Evolutionary conservation across 805 yeast species (phyloP), one percentile per base, ranked within the genome.

Genomic region (Metschnikowia similis): DNA sequence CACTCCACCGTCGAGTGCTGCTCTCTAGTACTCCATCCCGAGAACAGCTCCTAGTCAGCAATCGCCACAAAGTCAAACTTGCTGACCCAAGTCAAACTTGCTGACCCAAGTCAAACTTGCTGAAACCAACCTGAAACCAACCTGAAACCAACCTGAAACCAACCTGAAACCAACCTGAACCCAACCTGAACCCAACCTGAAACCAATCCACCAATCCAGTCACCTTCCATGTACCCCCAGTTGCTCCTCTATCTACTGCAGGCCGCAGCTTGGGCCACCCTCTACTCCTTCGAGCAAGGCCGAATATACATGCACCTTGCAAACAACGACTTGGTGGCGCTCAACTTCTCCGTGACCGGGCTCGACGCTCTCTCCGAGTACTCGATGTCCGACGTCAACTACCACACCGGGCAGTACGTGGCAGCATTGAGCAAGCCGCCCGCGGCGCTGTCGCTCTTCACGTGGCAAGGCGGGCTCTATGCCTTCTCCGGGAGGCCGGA

Each of bases 301-400:
- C 61, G 59, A 48, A 57, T 69, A 8, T 73, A 70, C 51, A 49
- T 72, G 30, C 72, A 66, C 48, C 59, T 73, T 29, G 57, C 58
- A 14, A 69, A 71, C 51, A 66, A 72, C 51, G 74, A 71, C 35
- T 56, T 73, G 39, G 64, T 72, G 8, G 52, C 64, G 2, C 53
- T 73, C 29, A 65, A 71, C 51, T 70, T 72, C 49, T 66, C 71
- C 10, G 59, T 71, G 9, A 52, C 66, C 27, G 76, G 75, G 6
- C 60, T 61, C 40, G 53, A 51, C 13, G 51, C 54, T 38, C 47
- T 52, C 8, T 48, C 53, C 8, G 41, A 39, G n/a, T 48, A 48
- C 34, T 32, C 48, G 1, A 41, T 47, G 21, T 35, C 51, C 9
- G 61, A 59, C n/a, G 41, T 60, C 32, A 53, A 60, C 9, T 47